Percentiles rank a stretch among this genome's conserved stretches.
Evolutionary conservation across 768 basidiomycete genomes (phyloP).

Genomic region (Leccinum rimulosum): DNA sequence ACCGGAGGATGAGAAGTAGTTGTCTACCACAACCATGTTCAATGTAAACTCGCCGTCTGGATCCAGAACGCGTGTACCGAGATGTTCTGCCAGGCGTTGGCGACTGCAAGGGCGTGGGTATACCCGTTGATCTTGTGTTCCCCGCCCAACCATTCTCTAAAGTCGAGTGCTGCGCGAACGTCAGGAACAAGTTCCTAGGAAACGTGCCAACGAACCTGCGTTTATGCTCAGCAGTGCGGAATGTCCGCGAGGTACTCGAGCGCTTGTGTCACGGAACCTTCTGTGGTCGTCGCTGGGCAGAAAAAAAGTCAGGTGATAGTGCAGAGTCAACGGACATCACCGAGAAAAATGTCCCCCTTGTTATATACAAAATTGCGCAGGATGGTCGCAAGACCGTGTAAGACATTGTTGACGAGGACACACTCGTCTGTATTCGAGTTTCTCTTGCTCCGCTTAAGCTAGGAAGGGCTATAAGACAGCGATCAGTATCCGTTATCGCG

Average conservation of each 20-base stretch:
- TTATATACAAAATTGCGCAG: slow-evolving; percentile 5
- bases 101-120: slow-evolving; percentile 63
- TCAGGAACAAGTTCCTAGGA: slow-evolving; percentile 5
- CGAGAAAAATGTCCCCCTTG: slow-evolving; percentile 62
- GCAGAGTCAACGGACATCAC: slow-evolving; percentile 24
- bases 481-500: slow-evolving; percentile 13
- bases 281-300: slow-evolving; percentile 52
- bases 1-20: not conserved
- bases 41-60: slow-evolving; percentile 57
- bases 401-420: slow-evolving; percentile 41
- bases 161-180: slow-evolving; percentile 54
- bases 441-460: slow-evolving; percentile 91
- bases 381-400: slow-evolving; percentile 48
- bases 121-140: slow-evolving; percentile 70
- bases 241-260: no score
- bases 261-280: slow-evolving; percentile 47
- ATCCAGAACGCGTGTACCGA: slow-evolving; percentile 65
- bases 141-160: slow-evolving; percentile 72
- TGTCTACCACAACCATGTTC: slow-evolving; percentile 54
- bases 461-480: slow-evolving; percentile 70
- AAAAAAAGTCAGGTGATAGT: not conserved
- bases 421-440: slow-evolving; percentile 80
- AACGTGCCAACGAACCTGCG: slow-evolving; percentile 38
- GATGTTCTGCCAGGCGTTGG: slow-evolving; percentile 50
- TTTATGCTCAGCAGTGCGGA: slow-evolving; percentile 45